A percentile compares a stretch with the other conserved stretches of the same genome.
phyloP scores from a whole-genome alignment of 176 grass and related monocot species.

The Puccinellia tenuiflora region DNA sequence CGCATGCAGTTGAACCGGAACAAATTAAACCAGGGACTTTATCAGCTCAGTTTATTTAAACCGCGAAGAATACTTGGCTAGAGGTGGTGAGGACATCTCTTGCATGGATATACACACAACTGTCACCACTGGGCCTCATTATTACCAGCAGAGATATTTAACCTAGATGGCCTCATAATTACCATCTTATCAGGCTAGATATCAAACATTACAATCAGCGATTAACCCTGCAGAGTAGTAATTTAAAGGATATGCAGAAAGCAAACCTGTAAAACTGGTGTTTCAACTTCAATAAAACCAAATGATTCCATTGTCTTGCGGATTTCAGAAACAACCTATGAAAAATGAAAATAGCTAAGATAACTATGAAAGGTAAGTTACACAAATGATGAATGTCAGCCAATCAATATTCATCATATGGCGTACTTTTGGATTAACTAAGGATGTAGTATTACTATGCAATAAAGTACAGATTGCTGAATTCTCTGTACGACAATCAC shows the following conservation, averaged over 20 bases:
- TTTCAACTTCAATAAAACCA: constrained; percentile 98
- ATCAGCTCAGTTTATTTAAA: not conserved
- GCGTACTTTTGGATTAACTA: not conserved
- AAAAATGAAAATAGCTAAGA: constrained; percentile 16
- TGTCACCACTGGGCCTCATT: no score
- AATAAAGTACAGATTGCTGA: not conserved
- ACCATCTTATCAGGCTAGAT: not conserved
- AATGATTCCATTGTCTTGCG: constrained; percentile 96
- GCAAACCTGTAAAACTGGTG: constrained; percentile 92
- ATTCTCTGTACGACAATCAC: not conserved
- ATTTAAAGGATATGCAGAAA: constrained; percentile 19
- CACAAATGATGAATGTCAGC: not conserved
- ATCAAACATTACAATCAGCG: not conserved
- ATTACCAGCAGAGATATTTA: not conserved
- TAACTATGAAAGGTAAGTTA: constrained; percentile 9
- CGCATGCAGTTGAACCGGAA: not conserved
- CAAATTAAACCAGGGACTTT: not conserved
- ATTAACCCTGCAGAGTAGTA: not conserved
- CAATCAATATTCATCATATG: constrained; percentile 11
- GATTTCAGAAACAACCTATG: constrained; percentile 89
- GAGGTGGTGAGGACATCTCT: no score
- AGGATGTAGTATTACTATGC: not conserved
- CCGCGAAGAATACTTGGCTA: not conserved
- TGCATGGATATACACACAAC: no score
- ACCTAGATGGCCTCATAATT: not conserved